These are phyloP conservation scores for Xylaria bambusicola DNA, from an alignment of 495 filamentous ascomycete genomes.

Conservation along the genomic window DNA sequence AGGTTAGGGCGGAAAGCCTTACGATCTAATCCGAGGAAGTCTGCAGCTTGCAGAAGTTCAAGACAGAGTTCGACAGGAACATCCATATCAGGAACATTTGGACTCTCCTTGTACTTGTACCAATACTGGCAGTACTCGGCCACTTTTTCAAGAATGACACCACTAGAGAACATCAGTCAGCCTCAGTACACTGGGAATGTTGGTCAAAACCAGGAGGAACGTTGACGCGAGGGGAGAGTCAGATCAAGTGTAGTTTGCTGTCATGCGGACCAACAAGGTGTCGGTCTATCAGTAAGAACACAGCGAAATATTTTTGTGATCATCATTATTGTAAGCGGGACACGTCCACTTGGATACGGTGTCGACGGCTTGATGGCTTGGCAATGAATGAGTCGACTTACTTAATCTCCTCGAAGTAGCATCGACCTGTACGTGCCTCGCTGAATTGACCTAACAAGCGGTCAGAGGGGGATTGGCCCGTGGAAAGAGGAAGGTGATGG, in stretches of 20 bases:
- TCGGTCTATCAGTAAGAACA: conserved; percentile 45
- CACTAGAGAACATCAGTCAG: conserved; percentile 52
- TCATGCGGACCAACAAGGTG: conserved; percentile 46
- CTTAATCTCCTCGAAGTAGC: conserved; percentile 71
- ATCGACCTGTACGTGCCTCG: conserved; percentile 67
- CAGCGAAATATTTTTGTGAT: conserved; percentile 41
- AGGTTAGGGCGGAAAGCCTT: conserved; percentile 21
- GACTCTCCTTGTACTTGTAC: conserved; percentile 72
- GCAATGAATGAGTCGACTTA: conserved; percentile 43
- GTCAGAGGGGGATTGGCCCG: conserved; percentile 12
- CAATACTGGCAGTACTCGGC: conserved; percentile 91
- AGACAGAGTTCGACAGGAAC: conserved; percentile 72
- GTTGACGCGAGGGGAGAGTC: conserved; percentile 31
- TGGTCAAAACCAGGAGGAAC: conserved; percentile 3
- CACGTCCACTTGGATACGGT: too few species aligned
- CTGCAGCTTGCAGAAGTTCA: conserved; percentile 79
- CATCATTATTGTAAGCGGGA: too few species aligned
- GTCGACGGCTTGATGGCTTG: neutral
- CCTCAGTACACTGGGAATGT: neutral
- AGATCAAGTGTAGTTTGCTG: conserved; percentile 61
- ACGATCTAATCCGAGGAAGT: conserved; percentile 60
- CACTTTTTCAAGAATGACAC: conserved; percentile 82
- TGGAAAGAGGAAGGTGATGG: neutral
- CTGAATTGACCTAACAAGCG: conserved; percentile 62
- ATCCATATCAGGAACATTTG: conserved; percentile 90